These are phyloP conservation scores for Dactylis glomerata DNA, from an alignment of 176 grass and related monocot genomes.

Conservation along the genomic window DNA sequence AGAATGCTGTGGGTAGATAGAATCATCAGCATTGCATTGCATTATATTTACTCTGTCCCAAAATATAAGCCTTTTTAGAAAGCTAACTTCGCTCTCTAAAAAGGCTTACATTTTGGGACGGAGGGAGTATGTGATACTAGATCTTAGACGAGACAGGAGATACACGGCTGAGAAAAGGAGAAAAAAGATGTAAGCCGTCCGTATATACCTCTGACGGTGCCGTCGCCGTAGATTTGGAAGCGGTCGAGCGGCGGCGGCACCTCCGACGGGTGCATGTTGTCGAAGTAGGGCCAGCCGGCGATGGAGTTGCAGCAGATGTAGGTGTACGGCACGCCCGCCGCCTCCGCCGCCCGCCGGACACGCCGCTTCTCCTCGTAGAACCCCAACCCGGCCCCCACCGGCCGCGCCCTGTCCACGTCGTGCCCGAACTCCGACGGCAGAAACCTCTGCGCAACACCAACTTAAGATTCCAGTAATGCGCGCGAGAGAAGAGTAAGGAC, in stretches of 20 bases:
- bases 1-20: slow-evolving; percentile 41
- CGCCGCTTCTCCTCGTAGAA: slow-evolving; percentile 62
- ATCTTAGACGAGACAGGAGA: too few species aligned
- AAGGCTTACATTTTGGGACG: too few species aligned
- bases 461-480: not conserved
- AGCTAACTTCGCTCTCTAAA: too few species aligned
- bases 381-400: slow-evolving; percentile 50
- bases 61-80: too few species aligned
- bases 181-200: not conserved
- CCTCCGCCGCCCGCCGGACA: slow-evolving; percentile 59
- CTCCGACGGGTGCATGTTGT: slow-evolving; percentile 69
- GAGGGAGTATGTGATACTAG: too few species aligned
- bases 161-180: too few species aligned
- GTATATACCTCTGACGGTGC: slow-evolving; percentile 47
- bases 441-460: slow-evolving; percentile 40
- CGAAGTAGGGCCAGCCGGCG: slow-evolving; percentile 72
- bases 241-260: slow-evolving; percentile 58
- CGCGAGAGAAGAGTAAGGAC: not conserved
- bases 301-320: slow-evolving; percentile 88
- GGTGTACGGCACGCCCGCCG: slow-evolving; percentile 55
- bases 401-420: slow-evolving; percentile 73
- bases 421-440: slow-evolving; percentile 83
- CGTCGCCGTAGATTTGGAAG: slow-evolving; percentile 79
- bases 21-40: not conserved
- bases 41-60: too few species aligned